Evolutionary conservation across 2,329 filamentous ascomycete species (phyloP), one percentile per base, ranked within the genome.

Genomic region (Paecilomyces dactylethromorphus): DNA sequence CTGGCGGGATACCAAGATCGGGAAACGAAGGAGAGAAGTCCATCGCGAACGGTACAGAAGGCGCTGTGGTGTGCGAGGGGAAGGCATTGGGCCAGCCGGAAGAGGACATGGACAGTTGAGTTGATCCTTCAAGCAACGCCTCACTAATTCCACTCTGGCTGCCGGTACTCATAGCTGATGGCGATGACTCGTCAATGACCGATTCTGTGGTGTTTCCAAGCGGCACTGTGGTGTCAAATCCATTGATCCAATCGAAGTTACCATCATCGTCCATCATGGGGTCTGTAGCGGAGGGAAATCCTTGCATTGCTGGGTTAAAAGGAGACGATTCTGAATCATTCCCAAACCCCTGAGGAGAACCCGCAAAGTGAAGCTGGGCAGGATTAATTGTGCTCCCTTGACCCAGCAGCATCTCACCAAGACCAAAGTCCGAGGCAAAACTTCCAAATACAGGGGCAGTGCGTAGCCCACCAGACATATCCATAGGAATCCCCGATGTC

Each of bases 141-240:
- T 97, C 94, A 75, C 91, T 95, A 54, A 74, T 73, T 11, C 73
- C 73, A 72, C 90, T 93, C 70, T 95, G 92, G 75, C 92, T 97
- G 60, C 90, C 91, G 51, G 91, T 96, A 78, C 93, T 97, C 73
- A 97, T 93, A 53, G 92, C 92, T 8, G 94, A 97, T 15, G 94
- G 94, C 13, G 94, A 97, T 11, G 94, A 97, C 60, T 90, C 92
- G 68, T 96, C 93, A 57, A 97, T 84, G 29, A 90, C 91, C 64
- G 87, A 88, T 66, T 96, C 92, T 68, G 88, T 89, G 58, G 80
- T 78, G 58, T 83, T 84, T 66, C 82, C 82, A 71, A 91, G 87
- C 7, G 84, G 84, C 81, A 93, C 85, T 53, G 89, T 85, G 68
- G 88, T 85, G 63, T 94, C 91, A 71, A 96, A 90, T 22, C 89